Evolutionary conservation across 2,329 filamentous ascomycete species (phyloP).

Genomic region (Leptodontidium sp.): DNA sequence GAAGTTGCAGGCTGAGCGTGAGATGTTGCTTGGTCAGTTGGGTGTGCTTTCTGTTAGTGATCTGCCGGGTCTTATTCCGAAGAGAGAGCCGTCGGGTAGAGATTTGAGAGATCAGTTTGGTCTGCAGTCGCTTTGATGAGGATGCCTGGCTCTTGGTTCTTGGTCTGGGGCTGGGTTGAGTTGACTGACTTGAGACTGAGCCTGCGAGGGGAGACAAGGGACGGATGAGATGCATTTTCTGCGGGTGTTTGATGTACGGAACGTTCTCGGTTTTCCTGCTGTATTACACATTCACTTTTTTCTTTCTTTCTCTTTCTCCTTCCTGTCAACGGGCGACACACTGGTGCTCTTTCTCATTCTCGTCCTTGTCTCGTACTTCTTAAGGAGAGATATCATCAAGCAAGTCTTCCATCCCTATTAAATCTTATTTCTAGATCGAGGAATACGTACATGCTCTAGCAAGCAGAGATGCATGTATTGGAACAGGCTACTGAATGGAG

Average conservation of each 20-base stretch:
- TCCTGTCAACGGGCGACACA: too few relatives aligned
- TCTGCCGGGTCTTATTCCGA: conserved; percentile 22
- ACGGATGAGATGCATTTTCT: too few relatives aligned
- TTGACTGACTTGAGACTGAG: too few relatives aligned
- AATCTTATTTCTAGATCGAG: not conserved
- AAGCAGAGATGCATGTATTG: not conserved
- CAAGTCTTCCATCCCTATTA: not conserved
- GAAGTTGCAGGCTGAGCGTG: conserved; percentile 13
- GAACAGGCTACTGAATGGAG: not conserved
- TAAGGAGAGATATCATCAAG: not conserved
- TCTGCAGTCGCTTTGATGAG: not conserved
- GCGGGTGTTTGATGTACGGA: too few relatives aligned
- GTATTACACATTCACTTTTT: too few relatives aligned
- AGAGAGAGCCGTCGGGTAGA: not conserved
- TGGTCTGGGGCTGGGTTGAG: too few relatives aligned
- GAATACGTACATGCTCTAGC: not conserved
- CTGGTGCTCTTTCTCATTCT: not conserved
- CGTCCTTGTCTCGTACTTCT: not conserved
- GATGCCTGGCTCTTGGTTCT: not conserved
- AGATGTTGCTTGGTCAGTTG: conserved; percentile 9
- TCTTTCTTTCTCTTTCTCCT: too few relatives aligned
- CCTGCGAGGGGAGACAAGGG: too few relatives aligned
- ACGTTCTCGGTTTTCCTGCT: too few relatives aligned
- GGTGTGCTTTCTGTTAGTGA: conserved; percentile 14
- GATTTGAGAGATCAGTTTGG: conserved; percentile 20